These are phyloP conservation scores for Talaromyces atroroseus DNA, from an alignment of 2,329 filamentous ascomycete species.

Conservation along the genomic window DNA sequence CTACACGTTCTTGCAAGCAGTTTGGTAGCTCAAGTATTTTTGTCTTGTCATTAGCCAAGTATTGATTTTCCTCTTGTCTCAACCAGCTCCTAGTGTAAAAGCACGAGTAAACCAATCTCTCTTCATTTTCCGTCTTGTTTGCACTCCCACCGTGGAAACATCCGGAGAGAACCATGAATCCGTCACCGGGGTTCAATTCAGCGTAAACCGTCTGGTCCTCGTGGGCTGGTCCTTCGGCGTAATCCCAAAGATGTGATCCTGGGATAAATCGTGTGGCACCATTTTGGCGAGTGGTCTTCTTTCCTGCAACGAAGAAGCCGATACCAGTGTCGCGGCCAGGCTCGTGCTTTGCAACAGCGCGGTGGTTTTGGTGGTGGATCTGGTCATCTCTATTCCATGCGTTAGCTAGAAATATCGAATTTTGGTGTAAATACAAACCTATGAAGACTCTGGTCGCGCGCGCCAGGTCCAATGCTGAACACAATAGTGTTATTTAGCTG, in stretches of 20 bases:
- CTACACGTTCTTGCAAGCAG: background rate
- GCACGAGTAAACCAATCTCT: background rate
- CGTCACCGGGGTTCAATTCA: conserved; percentile 3
- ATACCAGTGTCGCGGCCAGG: background rate
- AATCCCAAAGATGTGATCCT: conserved; percentile 3
- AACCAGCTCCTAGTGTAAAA: conserved; percentile 3
- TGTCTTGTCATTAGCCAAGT: background rate
- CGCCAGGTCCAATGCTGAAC: conserved; percentile 3
- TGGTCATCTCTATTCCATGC: background rate
- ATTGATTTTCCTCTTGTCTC: conserved; percentile 6
- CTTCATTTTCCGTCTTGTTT: conserved; percentile 1
- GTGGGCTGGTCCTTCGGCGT: background rate
- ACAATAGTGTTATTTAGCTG: conserved; percentile 3
- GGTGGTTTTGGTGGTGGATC: background rate
- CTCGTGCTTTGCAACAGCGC: background rate
- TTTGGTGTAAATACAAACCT: background rate
- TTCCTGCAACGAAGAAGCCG: background rate
- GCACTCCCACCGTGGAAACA: conserved; percentile 5
- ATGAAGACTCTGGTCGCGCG: conserved; percentile 1
- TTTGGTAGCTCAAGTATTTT: background rate
- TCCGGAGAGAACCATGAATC: background rate
- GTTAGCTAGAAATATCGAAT: background rate
- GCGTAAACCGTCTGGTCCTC: conserved; percentile 2
- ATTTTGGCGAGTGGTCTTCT: background rate
- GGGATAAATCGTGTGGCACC: conserved; percentile 4